Base-by-base conservation (phyloP, 1,139 yeast genomes). In the Nadsonia starkeyi-henricii region DNA sequence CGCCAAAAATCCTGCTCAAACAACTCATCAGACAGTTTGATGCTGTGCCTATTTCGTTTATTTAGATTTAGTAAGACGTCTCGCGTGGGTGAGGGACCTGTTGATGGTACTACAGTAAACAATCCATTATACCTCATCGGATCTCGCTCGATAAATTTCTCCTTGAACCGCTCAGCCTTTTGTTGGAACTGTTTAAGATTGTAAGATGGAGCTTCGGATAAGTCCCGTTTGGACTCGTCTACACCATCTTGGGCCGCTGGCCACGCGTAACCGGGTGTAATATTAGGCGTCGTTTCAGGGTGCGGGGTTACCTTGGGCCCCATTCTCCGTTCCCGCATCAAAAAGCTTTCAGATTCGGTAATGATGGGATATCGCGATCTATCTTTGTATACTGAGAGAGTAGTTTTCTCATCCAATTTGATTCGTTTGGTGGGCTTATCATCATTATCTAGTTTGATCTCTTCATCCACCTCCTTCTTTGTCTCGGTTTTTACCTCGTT, bases 151-250 rank as follows among this genome's bases (percentile, higher is more conserved):
- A 78, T 69, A n/a, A 65, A 65, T 5, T 61, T 55, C 2, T 58
- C 54, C 43, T 57, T 54, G 59, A 81, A 82, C 20, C 71, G 68
- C 26, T 65, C 62, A 53, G 88, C 82, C 54, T 78, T 70, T 18
- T 72, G 64, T 52, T 73, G 73, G 59, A 88, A 88, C 52, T 84
- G 81, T 0, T 65, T 58, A 20, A 79, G 65, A 0, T 81, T 70
- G 58, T 83, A 85, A 49, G 74, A 70, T 33, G 77, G 71, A 17
- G 81, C 77, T 54, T 84, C 94, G 54, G 81, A 85, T 60, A 85
- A 85, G 3, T 53, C 52, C 2, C 41, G 44, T 33, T 33, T 33
- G 4, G 39, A 33, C 12, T 33, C 39, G 17, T 33, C 39, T 7
- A 33, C 39, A 3, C 39, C 39, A 12, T 33, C 9, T 13, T 15